Conservation (phyloP, 768 basidiomycete species). For the Mycena chlorophos region DNA sequence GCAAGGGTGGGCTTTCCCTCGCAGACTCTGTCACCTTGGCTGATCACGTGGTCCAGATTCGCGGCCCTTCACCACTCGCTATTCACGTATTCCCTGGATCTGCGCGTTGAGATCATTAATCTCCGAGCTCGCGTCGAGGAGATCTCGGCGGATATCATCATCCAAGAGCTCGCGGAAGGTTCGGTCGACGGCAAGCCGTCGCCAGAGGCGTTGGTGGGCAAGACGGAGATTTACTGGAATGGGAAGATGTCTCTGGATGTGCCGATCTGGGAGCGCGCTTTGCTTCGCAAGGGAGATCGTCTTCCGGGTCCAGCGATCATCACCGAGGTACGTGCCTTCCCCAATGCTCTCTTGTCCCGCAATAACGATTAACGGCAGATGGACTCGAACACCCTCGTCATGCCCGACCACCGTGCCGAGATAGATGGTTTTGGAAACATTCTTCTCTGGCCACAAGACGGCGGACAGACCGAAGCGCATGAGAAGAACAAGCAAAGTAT, state of each 20-base stretch:
- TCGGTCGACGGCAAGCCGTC: constrained; percentile 12
- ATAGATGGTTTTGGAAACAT: constrained; percentile 31
- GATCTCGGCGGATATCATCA: constrained; percentile 16
- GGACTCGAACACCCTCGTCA: constrained; percentile 29
- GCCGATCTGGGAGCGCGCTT: constrained; percentile 28
- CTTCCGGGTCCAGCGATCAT: constrained; percentile 29
- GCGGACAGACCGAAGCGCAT: constrained; percentile 9
- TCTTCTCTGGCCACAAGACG: constrained; percentile 26
- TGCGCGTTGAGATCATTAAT: constrained; percentile 28
- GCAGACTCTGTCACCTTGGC: not conserved
- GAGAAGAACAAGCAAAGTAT: constrained; percentile 20
- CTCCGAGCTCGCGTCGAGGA: constrained; percentile 27
- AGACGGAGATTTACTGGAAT: constrained; percentile 22
- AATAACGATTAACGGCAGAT: constrained; percentile 11
- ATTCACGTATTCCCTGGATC: constrained; percentile 29
- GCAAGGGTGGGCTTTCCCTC: constrained; percentile 7
- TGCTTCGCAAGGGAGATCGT: constrained; percentile 23
- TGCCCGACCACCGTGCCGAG: constrained; percentile 28
- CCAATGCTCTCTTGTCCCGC: not conserved
- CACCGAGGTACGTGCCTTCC: constrained; percentile 22
- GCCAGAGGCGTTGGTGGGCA: constrained; percentile 6
- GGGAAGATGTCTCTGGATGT: constrained; percentile 22
- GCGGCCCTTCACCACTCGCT: constrained; percentile 24
- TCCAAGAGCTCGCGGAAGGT: constrained; percentile 12
- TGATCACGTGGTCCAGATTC: constrained; percentile 17